Conservation (phyloP, 371 early-diverging fungal species). For the Lichtheimia ramosa region DNA sequence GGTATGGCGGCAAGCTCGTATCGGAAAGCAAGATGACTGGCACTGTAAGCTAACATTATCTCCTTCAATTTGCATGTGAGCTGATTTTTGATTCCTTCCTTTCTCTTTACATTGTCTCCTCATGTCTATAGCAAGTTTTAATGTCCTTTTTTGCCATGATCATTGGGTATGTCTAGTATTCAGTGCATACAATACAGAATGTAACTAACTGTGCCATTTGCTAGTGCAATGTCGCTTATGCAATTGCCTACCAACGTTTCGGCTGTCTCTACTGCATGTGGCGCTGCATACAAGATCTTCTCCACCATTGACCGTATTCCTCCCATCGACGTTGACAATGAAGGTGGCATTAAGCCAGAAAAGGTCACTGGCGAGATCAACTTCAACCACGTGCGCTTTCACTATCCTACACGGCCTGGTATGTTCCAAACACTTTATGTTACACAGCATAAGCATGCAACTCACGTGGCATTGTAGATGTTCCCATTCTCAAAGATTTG, state of each 20-base stretch:
- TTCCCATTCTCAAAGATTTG: slow-evolving; percentile 58
- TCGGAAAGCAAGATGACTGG: slow-evolving; percentile 47
- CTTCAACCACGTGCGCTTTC: slow-evolving; percentile 66
- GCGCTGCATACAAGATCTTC: slow-evolving; percentile 71
- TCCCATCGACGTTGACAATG: slow-evolving; percentile 59
- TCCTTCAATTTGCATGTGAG: too few species aligned
- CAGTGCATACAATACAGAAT: too few species aligned
- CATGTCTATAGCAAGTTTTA: slow-evolving; percentile 30
- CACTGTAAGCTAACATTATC: slow-evolving; percentile 9
- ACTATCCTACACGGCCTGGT: slow-evolving; percentile 75
- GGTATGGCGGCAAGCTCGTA: slow-evolving; percentile 71
- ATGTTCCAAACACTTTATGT: slow-evolving; percentile 18
- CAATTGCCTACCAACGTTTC: slow-evolving; percentile 62
- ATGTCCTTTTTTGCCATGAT: slow-evolving; percentile 70
- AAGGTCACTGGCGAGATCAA: slow-evolving; percentile 66
- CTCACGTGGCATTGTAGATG: slow-evolving; percentile 67
- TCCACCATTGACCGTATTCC: slow-evolving; percentile 75
- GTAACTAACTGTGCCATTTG: too few species aligned
- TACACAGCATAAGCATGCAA: too few species aligned
- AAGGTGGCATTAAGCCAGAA: slow-evolving; percentile 55
- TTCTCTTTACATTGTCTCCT: too few species aligned
- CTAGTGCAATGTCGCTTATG: slow-evolving; percentile 7
- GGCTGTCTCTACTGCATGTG: slow-evolving; percentile 61
- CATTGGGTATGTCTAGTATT: slow-evolving; percentile 40
- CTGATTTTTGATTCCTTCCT: too few species aligned